phyloP scores from a whole-genome alignment of 2,329 filamentous ascomycete genomes.

The Trichoderma sp. region DNA sequence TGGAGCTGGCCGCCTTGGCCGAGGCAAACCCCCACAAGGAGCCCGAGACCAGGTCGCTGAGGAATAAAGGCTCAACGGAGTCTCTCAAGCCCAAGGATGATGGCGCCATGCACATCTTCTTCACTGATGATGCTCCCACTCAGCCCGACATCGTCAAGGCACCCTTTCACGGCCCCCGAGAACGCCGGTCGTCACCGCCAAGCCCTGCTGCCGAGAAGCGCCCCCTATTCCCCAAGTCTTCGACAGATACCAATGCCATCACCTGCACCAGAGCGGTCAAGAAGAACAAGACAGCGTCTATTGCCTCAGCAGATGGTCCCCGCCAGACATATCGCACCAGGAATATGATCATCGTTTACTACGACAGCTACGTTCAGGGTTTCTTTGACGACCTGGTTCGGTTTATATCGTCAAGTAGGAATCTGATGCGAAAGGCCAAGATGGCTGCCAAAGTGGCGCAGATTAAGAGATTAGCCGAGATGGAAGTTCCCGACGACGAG shows the following conservation, averaged over 20 bases:
- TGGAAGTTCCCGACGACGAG: constrained; percentile 59
- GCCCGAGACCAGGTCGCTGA: constrained; percentile 48
- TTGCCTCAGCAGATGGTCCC: constrained; percentile 54
- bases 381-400: constrained; percentile 83
- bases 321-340: constrained; percentile 67
- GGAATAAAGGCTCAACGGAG: constrained; percentile 58
- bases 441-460: constrained; percentile 76
- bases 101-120: constrained; percentile 34
- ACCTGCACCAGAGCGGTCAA: constrained; percentile 53
- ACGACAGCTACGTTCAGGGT: constrained; percentile 84
- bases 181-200: constrained; percentile 28
- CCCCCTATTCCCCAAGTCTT: constrained; percentile 46
- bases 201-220: constrained; percentile 26
- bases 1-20: constrained; percentile 58
- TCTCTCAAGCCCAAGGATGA: constrained; percentile 57
- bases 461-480: constrained; percentile 63
- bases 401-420: constrained; percentile 77
- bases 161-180: neutral
- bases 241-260: constrained; percentile 51
- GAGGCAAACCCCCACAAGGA: constrained; percentile 35
- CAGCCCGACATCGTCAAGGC: neutral
- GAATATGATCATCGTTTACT: constrained; percentile 85
- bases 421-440: constrained; percentile 84
- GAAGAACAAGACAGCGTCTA: constrained; percentile 56
- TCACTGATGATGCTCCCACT: constrained; percentile 31